Evolutionary conservation across 2,329 filamentous ascomycete species (phyloP).

Genomic region (Massarina eburnea): DNA sequence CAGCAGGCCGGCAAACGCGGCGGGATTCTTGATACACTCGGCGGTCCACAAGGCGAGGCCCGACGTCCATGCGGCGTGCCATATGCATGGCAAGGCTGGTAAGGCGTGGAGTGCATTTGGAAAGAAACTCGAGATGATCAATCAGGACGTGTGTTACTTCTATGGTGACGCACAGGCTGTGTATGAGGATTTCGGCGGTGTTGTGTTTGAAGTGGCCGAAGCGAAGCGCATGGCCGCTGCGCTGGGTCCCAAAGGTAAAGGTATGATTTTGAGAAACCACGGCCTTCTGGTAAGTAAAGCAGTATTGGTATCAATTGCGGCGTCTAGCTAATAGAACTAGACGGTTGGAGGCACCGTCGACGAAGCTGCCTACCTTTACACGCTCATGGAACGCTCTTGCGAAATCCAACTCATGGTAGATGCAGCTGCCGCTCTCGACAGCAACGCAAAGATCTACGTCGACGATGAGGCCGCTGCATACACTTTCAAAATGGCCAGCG

Average conservation of each 20-base stretch:
- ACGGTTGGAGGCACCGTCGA: slow-evolving; percentile 73
- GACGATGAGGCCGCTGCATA: slow-evolving; percentile 59
- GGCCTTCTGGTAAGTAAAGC: slow-evolving; percentile 57
- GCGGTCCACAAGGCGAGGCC: slow-evolving; percentile 67
- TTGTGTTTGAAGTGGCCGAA: slow-evolving; percentile 65
- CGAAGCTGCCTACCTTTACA: slow-evolving; percentile 72
- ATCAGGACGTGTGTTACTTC: slow-evolving; percentile 67
- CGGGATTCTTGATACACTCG: slow-evolving; percentile 70
- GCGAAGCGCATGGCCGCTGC: slow-evolving; percentile 64
- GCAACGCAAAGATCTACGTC: slow-evolving; percentile 55
- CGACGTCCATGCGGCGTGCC: slow-evolving; percentile 67
- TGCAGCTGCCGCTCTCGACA: slow-evolving; percentile 64
- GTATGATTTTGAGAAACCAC: slow-evolving; percentile 69
- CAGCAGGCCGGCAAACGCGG: slow-evolving; percentile 63
- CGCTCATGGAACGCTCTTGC: slow-evolving; percentile 68
- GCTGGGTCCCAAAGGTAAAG: slow-evolving; percentile 63
- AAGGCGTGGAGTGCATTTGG: slow-evolving; percentile 70
- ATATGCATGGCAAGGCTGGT: slow-evolving; percentile 67
- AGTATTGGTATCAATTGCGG: not conserved
- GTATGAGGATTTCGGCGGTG: slow-evolving; percentile 65
- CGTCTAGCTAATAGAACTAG: slow-evolving; percentile 15
- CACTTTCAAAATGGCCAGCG: slow-evolving; percentile 53
- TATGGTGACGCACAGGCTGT: slow-evolving; percentile 65
- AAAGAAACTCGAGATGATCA: slow-evolving; percentile 68
- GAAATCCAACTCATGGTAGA: slow-evolving; percentile 69